phyloP scores from a whole-genome alignment of 2,329 filamentous ascomycete species.

The Basipetospora chlamydospora region DNA sequence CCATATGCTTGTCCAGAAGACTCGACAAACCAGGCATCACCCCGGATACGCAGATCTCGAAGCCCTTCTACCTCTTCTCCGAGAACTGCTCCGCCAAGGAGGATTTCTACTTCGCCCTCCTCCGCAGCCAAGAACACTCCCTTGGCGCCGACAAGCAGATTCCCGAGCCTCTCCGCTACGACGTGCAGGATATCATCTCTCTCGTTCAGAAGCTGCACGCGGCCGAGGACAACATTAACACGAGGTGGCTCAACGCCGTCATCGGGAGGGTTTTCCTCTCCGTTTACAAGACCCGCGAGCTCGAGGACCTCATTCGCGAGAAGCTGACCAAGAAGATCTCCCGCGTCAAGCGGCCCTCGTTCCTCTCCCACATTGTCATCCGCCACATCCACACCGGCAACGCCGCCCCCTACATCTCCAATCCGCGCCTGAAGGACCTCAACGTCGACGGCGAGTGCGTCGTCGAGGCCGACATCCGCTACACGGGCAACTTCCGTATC shows the following conservation, averaged over 20 bases:
- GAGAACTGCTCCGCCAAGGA: constrained; percentile 95
- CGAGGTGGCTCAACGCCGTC: constrained; percentile 85
- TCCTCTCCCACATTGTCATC: constrained; percentile 74
- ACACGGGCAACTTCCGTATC: constrained; percentile 76
- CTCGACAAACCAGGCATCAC: constrained; percentile 36
- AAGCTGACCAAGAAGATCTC: constrained; percentile 96
- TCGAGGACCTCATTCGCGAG: constrained; percentile 63
- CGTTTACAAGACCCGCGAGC: constrained; percentile 68
- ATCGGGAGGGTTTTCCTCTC: constrained; percentile 79
- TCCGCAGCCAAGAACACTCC: constrained; percentile 67
- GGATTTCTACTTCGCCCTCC: constrained; percentile 89
- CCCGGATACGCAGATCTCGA: constrained; percentile 45
- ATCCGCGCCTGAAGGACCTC: constrained; percentile 73
- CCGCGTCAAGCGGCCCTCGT: constrained; percentile 79
- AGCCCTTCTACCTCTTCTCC: constrained; percentile 86
- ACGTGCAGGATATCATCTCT: constrained; percentile 73
- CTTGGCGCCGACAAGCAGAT: constrained; percentile 27
- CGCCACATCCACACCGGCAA: constrained; percentile 76
- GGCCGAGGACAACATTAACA: constrained; percentile 79
- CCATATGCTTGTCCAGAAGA: constrained; percentile 64
- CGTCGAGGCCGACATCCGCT: constrained; percentile 75
- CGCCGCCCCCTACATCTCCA: constrained; percentile 75
- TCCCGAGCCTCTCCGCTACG: constrained; percentile 56
- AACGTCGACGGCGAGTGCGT: constrained; percentile 84
- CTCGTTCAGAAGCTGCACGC: constrained; percentile 85